phyloP scores from a whole-genome alignment of 1,139 yeast species.

The Zygoascus meyerae region DNA sequence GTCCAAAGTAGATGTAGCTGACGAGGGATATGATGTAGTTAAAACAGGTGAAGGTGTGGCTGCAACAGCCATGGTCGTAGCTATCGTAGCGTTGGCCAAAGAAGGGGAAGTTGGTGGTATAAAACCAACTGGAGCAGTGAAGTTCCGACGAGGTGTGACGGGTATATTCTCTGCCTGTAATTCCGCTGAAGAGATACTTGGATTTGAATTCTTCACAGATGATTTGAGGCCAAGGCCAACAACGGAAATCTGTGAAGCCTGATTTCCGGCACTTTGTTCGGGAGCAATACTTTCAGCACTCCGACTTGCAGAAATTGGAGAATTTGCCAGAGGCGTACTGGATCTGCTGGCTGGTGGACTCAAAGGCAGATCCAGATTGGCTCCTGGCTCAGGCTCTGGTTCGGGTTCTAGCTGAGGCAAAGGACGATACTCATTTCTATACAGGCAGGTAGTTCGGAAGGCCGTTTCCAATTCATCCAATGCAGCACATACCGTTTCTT shows the following conservation, averaged over 20 bases:
- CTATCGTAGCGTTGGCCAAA: conserved; percentile 8
- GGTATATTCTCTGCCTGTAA: not conserved
- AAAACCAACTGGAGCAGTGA: not conserved
- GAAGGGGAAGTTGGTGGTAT: conserved; percentile 10
- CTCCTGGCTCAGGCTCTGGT: not conserved
- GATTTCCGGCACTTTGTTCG: not conserved
- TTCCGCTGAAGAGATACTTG: not conserved
- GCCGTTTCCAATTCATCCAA: conserved; percentile 19
- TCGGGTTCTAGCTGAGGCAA: not conserved
- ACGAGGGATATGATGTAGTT: conserved; percentile 10
- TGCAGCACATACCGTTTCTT: conserved; percentile 10
- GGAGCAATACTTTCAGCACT: not conserved
- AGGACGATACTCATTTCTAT: conserved; percentile 14
- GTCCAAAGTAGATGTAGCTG: conserved; percentile 29
- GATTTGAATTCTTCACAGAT: not conserved
- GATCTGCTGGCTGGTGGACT: conserved; percentile 1
- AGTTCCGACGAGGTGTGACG: not conserved
- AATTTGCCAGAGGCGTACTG: conserved; percentile 3
- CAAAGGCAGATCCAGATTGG: not conserved
- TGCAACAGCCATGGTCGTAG: conserved; percentile 4
- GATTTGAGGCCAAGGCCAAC: not conserved
- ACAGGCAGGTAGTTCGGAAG: conserved; percentile 20
- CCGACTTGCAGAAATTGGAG: not conserved
- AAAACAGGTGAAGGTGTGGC: conserved; percentile 4
- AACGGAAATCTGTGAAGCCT: not conserved